Conservation (phyloP, 176 grass and related monocot species). For the Oryza coarctata region DNA sequence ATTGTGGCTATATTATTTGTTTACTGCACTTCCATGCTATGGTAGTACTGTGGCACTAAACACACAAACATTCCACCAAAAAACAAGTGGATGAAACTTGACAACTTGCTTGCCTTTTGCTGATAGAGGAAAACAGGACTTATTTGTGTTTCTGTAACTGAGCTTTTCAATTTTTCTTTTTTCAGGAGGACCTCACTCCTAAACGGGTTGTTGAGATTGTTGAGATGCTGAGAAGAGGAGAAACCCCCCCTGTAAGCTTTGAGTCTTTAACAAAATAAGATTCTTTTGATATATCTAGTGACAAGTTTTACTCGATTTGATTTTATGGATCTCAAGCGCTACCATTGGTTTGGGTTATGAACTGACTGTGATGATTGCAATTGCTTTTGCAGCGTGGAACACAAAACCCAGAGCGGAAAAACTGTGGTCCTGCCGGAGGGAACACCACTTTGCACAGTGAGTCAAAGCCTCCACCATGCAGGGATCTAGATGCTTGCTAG, state of each 20-base stretch:
- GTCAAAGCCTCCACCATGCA: constrained; percentile 78
- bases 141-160: neutral
- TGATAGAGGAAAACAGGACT: neutral
- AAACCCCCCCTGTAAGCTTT: constrained; percentile 71
- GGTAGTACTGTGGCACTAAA: neutral
- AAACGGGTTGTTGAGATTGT: constrained; percentile 85
- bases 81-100: neutral
- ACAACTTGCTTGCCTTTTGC: neutral
- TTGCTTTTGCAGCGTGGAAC: constrained; percentile 66
- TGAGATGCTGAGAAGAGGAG: constrained; percentile 90
- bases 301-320: neutral
- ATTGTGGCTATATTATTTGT: neutral
- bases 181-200: constrained; percentile 84
- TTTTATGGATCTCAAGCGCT: neutral
- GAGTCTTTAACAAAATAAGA: neutral
- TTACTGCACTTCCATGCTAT: neutral
- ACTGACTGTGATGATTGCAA: neutral
- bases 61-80: neutral
- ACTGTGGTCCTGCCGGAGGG: constrained; percentile 76
- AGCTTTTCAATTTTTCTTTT: neutral
- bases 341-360: neutral
- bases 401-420: constrained; percentile 74
- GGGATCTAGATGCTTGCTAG: constrained; percentile 91
- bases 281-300: neutral
- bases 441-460: constrained; percentile 74